phyloP scores from a whole-genome alignment of 768 basidiomycete species.

The Hortiboletus campestris region DNA sequence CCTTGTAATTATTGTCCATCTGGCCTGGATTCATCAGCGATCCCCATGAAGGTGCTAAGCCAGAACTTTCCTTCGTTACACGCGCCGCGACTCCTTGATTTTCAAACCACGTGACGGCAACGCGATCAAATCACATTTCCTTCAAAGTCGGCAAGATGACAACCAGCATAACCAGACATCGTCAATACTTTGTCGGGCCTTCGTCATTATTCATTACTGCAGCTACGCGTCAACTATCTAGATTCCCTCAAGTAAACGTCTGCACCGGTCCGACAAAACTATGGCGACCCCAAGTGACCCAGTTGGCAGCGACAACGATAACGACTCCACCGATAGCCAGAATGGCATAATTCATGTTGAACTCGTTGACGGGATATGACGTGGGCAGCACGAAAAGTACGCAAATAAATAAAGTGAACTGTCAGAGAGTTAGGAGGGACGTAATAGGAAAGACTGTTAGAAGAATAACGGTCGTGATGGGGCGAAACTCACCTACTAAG shows the following conservation, averaged over 20 bases:
- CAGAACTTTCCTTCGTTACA: no score
- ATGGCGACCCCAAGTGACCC: constrained; percentile 47
- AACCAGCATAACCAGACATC: no score
- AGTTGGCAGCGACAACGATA: constrained; percentile 44
- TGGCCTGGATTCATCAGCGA: neutral
- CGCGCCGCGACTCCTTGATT: neutral
- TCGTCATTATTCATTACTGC: neutral
- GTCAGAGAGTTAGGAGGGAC: no score
- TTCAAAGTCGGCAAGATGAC: no score
- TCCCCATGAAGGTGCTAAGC: neutral
- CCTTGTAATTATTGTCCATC: constrained; percentile 53
- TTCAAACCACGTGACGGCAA: constrained; percentile 16
- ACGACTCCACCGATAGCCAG: constrained; percentile 36
- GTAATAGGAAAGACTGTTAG: no score
- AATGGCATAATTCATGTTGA: no score
- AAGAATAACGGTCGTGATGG: no score
- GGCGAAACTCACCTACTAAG: no score
- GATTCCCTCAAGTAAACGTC: constrained; percentile 23
- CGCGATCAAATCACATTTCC: neutral
- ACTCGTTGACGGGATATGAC: no score
- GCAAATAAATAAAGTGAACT: no score
- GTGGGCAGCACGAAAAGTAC: no score
- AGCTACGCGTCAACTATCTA: neutral
- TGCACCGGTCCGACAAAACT: constrained; percentile 46
- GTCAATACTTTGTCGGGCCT: no score